A percentile compares a stretch with the other conserved stretches of the same genome.
Conservation (phyloP, 208 protist species). For the Crithidia bombi region DNA sequence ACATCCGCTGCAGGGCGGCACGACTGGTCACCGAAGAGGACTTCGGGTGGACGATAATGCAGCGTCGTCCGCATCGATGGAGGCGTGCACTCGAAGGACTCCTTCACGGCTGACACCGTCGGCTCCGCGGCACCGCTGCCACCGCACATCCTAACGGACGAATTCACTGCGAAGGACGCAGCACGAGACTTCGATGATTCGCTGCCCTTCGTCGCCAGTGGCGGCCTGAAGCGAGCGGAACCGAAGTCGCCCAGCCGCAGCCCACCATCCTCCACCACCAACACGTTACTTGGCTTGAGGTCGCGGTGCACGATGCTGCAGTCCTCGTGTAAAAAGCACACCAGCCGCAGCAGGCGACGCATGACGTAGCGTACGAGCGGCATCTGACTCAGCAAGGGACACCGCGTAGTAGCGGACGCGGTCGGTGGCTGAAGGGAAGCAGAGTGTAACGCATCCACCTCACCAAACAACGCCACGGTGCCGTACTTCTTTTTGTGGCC, state of each 20-base stretch:
- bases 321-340: slow-evolving; percentile 72
- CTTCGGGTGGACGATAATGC: slow-evolving; percentile 86
- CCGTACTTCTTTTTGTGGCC: slow-evolving; percentile 18
- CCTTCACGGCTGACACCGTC: background rate
- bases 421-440: background rate
- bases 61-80: slow-evolving; percentile 82
- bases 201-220: background rate
- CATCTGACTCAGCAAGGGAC: slow-evolving; percentile 40
- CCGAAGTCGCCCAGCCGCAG: slow-evolving; percentile 91
- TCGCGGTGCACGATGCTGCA: slow-evolving; percentile 87
- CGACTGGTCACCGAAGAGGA: slow-evolving; percentile 62
- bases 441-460: background rate
- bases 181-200: background rate
- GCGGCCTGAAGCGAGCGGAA: slow-evolving; percentile 64
- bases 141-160: too few species aligned
- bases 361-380: slow-evolving; percentile 76
- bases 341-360: slow-evolving; percentile 66
- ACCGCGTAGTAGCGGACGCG: background rate
- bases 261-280: slow-evolving; percentile 64
- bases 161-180: too few species aligned
- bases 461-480: slow-evolving; percentile 18
- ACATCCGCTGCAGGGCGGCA: slow-evolving; percentile 79
- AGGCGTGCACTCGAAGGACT: slow-evolving; percentile 55
- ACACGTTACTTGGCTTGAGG: slow-evolving; percentile 90
- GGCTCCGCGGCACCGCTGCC: too few species aligned